phyloP scores from a whole-genome alignment of 495 filamentous ascomycete species.

The Hypoxylon rickii region DNA sequence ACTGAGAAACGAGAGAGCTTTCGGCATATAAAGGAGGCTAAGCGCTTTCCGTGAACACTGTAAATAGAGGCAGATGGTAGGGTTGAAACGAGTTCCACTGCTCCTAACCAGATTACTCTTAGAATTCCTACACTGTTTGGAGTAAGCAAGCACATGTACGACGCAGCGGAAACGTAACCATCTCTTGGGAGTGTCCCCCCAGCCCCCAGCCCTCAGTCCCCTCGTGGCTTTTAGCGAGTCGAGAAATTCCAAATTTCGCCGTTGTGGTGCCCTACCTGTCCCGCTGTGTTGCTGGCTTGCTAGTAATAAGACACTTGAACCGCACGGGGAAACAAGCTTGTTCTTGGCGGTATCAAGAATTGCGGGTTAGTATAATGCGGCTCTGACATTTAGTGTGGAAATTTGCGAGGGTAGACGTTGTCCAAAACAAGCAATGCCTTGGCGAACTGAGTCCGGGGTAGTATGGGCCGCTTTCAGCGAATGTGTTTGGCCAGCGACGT shows the following conservation, averaged over 20 bases:
- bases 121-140: neutral
- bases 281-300: too few species aligned
- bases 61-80: constrained; percentile 11
- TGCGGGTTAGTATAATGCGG: constrained; percentile 28
- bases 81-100: constrained; percentile 27
- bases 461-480: neutral
- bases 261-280: too few species aligned
- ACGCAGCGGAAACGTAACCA: constrained; percentile 1
- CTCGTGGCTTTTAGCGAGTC: constrained; percentile 10
- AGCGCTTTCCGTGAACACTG: constrained; percentile 7
- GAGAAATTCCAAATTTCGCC: constrained; percentile 5
- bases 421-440: constrained; percentile 23
- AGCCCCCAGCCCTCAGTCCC: too few species aligned
- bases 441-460: constrained; percentile 30
- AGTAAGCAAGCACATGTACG: neutral
- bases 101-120: neutral
- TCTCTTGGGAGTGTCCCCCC: too few species aligned
- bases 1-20: neutral
- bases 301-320: constrained; percentile 12
- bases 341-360: constrained; percentile 34
- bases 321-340: constrained; percentile 10
- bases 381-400: constrained; percentile 4
- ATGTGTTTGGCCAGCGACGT: constrained; percentile 6
- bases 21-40: too few species aligned
- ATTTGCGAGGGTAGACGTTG: constrained; percentile 6